These are phyloP conservation scores for Pseudocercospora ulei DNA, from an alignment of 2,329 filamentous ascomycete species.

Conservation along the genomic window DNA sequence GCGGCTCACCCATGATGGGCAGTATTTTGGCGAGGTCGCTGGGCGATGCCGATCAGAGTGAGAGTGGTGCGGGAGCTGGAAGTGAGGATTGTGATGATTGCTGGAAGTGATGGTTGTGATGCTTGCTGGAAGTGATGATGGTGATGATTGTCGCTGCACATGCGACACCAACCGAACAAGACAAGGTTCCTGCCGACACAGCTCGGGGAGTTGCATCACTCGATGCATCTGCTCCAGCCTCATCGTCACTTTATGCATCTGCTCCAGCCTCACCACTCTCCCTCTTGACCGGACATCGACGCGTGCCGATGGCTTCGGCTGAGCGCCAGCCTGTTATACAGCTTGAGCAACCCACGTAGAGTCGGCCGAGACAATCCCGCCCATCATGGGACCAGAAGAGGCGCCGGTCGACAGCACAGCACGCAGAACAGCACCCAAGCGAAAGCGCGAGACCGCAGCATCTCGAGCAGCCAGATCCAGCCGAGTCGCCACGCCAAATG, in stretches of 20 bases:
- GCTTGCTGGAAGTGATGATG: too few relatives aligned
- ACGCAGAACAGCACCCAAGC: conserved; percentile 23
- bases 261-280: conserved; percentile 1
- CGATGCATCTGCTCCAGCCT: too few relatives aligned
- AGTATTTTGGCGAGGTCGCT: too few relatives aligned
- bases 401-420: conserved; percentile 19
- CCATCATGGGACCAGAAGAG: conserved; percentile 23
- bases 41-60: too few relatives aligned
- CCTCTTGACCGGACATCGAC: neutral
- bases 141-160: conserved; percentile 1
- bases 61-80: too few relatives aligned
- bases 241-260: neutral
- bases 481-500: conserved; percentile 28
- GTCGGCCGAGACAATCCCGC: neutral
- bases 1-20: conserved; percentile 59
- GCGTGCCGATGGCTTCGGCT: too few relatives aligned
- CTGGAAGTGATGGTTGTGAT: too few relatives aligned
- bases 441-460: conserved; percentile 29
- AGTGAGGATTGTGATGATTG: too few relatives aligned
- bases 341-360: neutral
- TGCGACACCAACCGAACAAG: conserved; percentile 5
- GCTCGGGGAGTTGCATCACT: conserved; percentile 3
- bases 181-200: conserved; percentile 5
- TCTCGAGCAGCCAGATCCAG: conserved; percentile 25
- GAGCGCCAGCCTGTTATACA: too few relatives aligned